A percentile compares a stretch with the other conserved stretches of the same genome.
Evolutionary conservation across 208 protist species (phyloP).

Genomic region (Leishmania major): DNA sequence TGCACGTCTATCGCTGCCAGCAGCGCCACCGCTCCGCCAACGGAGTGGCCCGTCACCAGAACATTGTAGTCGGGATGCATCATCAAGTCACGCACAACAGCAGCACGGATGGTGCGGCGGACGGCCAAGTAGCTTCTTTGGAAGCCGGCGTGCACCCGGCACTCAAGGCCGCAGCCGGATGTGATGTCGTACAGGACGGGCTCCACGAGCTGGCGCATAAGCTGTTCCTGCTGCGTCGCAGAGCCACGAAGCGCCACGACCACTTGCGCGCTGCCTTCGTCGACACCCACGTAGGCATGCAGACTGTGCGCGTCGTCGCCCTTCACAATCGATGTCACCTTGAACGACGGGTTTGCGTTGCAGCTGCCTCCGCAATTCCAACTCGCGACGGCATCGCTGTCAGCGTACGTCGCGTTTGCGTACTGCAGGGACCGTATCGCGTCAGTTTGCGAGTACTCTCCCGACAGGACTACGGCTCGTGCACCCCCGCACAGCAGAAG

Average conservation of each 20-base stretch:
- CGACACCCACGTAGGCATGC: conserved; percentile 1
- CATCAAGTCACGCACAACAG: conserved; percentile 14
- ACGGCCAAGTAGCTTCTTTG: conserved; percentile 33
- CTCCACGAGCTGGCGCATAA: conserved; percentile 26
- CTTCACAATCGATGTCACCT: neutral
- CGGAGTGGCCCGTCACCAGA: conserved; percentile 57
- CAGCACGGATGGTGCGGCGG: conserved; percentile 1
- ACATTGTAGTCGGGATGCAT: conserved; percentile 26
- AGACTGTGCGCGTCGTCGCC: neutral
- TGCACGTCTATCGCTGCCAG: conserved; percentile 41
- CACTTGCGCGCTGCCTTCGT: conserved; percentile 12
- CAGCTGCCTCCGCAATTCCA: neutral
- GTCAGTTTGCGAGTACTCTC: neutral
- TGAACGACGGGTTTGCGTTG: neutral
- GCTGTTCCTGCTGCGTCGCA: conserved; percentile 45
- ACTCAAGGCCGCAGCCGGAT: conserved; percentile 25
- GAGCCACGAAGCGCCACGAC: conserved; percentile 43
- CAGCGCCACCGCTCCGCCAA: conserved; percentile 50
- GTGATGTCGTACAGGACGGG: conserved; percentile 24
- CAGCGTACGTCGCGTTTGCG: neutral
- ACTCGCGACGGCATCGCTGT: neutral
- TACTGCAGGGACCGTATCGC: neutral
- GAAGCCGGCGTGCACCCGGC: conserved; percentile 51
- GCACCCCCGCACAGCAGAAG: neutral
- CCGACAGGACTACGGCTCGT: neutral